Evolutionary conservation across 2,329 filamentous ascomycete species (phyloP).

Genomic region (Diplodia sapinea): DNA sequence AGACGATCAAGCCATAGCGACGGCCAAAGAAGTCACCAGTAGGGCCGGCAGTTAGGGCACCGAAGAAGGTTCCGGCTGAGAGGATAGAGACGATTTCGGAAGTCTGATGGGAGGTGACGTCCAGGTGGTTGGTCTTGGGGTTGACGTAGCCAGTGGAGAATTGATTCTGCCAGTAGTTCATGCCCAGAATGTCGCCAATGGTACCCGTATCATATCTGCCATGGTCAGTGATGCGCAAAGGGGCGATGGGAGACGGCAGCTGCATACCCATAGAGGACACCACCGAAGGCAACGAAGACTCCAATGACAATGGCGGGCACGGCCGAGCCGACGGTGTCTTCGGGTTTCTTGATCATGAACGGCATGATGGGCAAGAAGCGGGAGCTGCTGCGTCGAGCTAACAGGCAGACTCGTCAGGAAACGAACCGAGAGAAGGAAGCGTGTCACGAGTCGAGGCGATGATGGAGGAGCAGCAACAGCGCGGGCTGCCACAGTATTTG

Average conservation of each 20-base stretch:
- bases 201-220: slow-evolving; percentile 48
- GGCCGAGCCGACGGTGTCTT: slow-evolving; percentile 69
- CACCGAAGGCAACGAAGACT: slow-evolving; percentile 55
- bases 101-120: slow-evolving; percentile 58
- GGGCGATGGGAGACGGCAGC: background rate
- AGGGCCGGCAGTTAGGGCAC: slow-evolving; percentile 73
- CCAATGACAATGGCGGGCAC: slow-evolving; percentile 48
- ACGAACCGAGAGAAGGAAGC: no score
- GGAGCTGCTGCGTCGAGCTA: background rate
- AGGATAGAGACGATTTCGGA: slow-evolving; percentile 82
- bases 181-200: slow-evolving; percentile 69
- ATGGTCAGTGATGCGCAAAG: slow-evolving; percentile 28
- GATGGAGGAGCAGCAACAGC: background rate
- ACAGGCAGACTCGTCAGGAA: background rate
- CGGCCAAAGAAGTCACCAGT: slow-evolving; percentile 73
- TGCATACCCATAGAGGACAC: slow-evolving; percentile 49
- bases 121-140: slow-evolving; percentile 47
- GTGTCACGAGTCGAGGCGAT: background rate
- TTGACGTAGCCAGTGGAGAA: slow-evolving; percentile 57
- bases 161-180: slow-evolving; percentile 68
- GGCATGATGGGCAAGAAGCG: slow-evolving; percentile 40
- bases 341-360: slow-evolving; percentile 66
- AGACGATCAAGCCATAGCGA: slow-evolving; percentile 62
- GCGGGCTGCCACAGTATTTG: slow-evolving; percentile 1
- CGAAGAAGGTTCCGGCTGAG: slow-evolving; percentile 79